Evolutionary conservation across 2,329 filamentous ascomycete species (phyloP), one percentile per base, ranked within the genome.

Genomic region (Penicillium hordei): DNA sequence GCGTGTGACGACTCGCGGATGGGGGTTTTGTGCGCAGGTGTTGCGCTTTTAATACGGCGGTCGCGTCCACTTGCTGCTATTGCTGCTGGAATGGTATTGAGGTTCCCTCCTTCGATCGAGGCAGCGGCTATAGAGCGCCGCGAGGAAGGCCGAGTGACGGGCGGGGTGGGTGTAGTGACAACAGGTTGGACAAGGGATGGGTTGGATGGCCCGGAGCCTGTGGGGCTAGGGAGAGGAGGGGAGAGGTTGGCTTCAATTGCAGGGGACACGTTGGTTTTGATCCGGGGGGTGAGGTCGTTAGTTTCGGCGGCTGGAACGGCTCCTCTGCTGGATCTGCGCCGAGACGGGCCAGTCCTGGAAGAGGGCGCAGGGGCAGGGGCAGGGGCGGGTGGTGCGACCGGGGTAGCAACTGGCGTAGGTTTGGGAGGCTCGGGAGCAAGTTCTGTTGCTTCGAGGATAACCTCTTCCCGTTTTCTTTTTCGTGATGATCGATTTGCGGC

Each of bases 391-490:
- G 53, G n/a, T 33, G n/a, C 50, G 34, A 39, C 45, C 17, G 64
- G 53, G 7, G 29, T 31, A 17, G 55, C 43, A 29, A 27, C 54
- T 21, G 52, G 48, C 5, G 27, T 21, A 23, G 55, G 39, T 10
- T 27, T 34, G 25, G 46, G 36, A 15, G 43, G 15, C 36, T 55
- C 50, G 3, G 45, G 12, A n/a, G 42, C 39, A 8, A 43, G 21
- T 10, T 33, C 25, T n/a, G 52, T 42, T n/a, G 61, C 60, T 49
- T 64, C 61, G 10, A 71, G 68, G 2, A 75, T 75, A 21, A 75
- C 75, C 31, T 79, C 73, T 48, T 86, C 83, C 40, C 81, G 75
- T 66, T 86, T 87, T 51, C 84, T 79, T 71, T 86, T 87, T 49
- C 69, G 74, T 39, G 72, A 66, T 27, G 68, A 63, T 46, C 65